Percentiles rank a stretch among this genome's conserved stretches.
Conservation (phyloP, 768 basidiomycete species). For the Auriculariales sp. region DNA sequence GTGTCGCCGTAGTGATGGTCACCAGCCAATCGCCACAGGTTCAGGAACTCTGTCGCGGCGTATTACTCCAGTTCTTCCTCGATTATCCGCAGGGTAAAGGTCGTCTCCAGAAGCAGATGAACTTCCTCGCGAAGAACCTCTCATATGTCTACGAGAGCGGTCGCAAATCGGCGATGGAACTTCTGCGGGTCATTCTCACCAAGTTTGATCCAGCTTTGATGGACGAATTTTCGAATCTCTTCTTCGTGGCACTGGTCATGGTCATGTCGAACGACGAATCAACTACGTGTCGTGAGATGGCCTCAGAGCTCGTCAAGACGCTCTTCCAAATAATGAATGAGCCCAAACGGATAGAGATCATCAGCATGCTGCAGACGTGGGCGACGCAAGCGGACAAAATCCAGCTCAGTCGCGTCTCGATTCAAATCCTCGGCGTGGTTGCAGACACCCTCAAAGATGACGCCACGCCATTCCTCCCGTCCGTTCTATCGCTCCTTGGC, state of each 20-base stretch:
- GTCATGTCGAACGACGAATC: constrained; percentile 91
- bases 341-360: constrained; percentile 35
- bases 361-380: constrained; percentile 73
- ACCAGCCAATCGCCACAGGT: constrained; percentile 84
- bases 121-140: constrained; percentile 83
- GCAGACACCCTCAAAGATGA: constrained; percentile 49
- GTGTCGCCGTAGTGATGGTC: constrained; percentile 81
- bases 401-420: constrained; percentile 54
- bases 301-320: constrained; percentile 64
- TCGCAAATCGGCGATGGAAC: constrained; percentile 83
- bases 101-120: constrained; percentile 74
- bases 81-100: constrained; percentile 96
- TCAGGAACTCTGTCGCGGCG: constrained; percentile 79
- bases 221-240: constrained; percentile 68
- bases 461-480: constrained; percentile 26
- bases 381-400: constrained; percentile 42
- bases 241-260: constrained; percentile 87
- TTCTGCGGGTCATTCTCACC: constrained; percentile 66
- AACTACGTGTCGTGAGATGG: constrained; percentile 77
- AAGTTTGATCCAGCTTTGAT: constrained; percentile 73
- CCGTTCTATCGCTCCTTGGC: constrained; percentile 29
- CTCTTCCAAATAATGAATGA: constrained; percentile 59
- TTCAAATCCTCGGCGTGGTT: constrained; percentile 72
- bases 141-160: constrained; percentile 86
- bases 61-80: constrained; percentile 84